Evolutionary conservation across 306 rosid species (phyloP).

Genomic region (Castanospermum australe): DNA sequence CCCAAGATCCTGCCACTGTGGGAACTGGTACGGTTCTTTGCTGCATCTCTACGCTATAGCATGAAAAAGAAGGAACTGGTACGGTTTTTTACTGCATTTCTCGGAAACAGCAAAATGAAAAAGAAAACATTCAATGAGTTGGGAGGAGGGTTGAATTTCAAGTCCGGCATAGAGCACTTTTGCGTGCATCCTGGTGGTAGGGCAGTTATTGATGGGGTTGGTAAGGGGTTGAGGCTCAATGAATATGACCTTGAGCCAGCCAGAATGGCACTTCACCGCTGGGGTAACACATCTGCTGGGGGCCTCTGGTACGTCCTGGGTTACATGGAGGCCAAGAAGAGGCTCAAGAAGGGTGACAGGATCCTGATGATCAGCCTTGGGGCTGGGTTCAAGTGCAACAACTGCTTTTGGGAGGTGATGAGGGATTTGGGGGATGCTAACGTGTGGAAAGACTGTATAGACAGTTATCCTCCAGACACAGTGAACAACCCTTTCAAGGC

Average conservation of each 20-base stretch:
- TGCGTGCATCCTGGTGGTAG: conserved; percentile 82
- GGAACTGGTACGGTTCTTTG: conserved; percentile 46
- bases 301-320: conserved; percentile 91
- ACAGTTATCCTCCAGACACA: conserved; percentile 54
- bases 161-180: conserved; percentile 69
- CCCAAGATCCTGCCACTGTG: conserved; percentile 62
- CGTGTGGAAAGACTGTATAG: conserved; percentile 69
- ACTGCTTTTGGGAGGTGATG: conserved; percentile 86
- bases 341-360: conserved; percentile 67
- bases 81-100: conserved; percentile 13
- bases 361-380: conserved; percentile 88
- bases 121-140: conserved; percentile 6
- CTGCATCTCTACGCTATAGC: not conserved
- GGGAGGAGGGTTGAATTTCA: conserved; percentile 52
- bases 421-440: conserved; percentile 58
- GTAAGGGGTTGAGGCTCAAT: conserved; percentile 54
- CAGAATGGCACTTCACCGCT: conserved; percentile 79
- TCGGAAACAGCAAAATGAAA: conserved; percentile 1
- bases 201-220: conserved; percentile 78
- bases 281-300: conserved; percentile 89
- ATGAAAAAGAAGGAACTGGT: conserved; percentile 33
- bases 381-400: conserved; percentile 89
- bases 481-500: conserved; percentile 58
- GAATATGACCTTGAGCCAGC: conserved; percentile 77
- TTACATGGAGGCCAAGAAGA: conserved; percentile 92